Evolutionary conservation across 495 filamentous ascomycete genomes (phyloP).

Genomic region (Hyaloscypha variabilis): DNA sequence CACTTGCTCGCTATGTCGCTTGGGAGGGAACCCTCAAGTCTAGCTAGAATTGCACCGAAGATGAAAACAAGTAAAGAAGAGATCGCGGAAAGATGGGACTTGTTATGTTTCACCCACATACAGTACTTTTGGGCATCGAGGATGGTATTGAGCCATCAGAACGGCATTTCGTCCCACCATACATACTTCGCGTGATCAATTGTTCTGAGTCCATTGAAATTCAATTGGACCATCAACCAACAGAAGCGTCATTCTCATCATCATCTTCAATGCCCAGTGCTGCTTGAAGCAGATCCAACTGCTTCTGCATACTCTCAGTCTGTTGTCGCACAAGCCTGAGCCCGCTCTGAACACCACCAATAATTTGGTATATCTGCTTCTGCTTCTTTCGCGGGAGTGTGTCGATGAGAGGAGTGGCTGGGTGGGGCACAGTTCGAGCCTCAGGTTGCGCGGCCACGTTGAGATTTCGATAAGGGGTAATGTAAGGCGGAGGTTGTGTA

Average conservation of each 20-base stretch:
- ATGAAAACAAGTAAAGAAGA: too few relatives aligned
- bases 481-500: background rate
- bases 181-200: background rate
- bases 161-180: too few relatives aligned
- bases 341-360: conserved; percentile 28
- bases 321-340: conserved; percentile 26
- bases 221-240: background rate
- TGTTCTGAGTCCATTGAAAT: too few relatives aligned
- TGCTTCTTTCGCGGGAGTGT: conserved; percentile 26
- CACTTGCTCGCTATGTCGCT: too few relatives aligned
- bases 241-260: conserved; percentile 8
- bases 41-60: too few relatives aligned
- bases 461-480: background rate
- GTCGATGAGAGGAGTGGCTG: conserved; percentile 17
- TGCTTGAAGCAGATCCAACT: conserved; percentile 25
- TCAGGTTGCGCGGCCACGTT: background rate
- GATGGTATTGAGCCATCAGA: too few relatives aligned
- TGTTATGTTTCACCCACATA: too few relatives aligned
- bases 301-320: conserved; percentile 27
- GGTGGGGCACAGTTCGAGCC: background rate
- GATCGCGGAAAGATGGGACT: too few relatives aligned
- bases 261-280: conserved; percentile 6
- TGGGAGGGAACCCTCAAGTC: too few relatives aligned
- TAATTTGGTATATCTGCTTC: conserved; percentile 27
- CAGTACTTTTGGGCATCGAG: too few relatives aligned